Evolutionary conservation across 1,284 basidiomycete species (phyloP).

Genomic region (Moesziomyces globuligerus): DNA sequence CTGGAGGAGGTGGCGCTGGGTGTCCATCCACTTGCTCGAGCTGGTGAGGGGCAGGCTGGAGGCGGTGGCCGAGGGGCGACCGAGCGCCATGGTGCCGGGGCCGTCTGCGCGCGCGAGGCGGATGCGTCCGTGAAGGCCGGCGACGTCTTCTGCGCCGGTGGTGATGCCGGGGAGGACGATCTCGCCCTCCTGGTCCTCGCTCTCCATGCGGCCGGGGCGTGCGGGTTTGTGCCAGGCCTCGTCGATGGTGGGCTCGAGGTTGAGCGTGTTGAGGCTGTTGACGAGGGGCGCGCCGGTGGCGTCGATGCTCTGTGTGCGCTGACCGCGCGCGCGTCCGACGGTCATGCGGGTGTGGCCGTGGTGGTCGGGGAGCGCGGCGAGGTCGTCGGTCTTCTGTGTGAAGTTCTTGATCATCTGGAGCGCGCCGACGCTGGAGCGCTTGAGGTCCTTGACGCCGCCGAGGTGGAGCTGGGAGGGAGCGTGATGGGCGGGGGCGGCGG

Average conservation of each 20-base stretch:
- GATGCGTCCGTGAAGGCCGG: constrained; percentile 62
- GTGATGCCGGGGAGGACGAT: constrained; percentile 63
- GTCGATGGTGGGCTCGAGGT: constrained; percentile 41
- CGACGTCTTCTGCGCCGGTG: constrained; percentile 64
- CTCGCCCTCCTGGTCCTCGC: constrained; percentile 61
- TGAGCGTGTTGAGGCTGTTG: constrained; percentile 22
- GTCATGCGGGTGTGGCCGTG: constrained; percentile 54
- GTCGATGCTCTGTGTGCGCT: constrained; percentile 42
- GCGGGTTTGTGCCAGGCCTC: constrained; percentile 51
- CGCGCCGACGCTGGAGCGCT: constrained; percentile 58
- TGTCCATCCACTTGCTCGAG: constrained; percentile 70
- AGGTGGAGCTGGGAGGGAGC: constrained; percentile 55
- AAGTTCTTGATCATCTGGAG: constrained; percentile 62
- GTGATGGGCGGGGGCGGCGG: constrained; percentile 10
- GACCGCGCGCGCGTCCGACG: constrained; percentile 44
- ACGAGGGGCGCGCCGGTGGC: constrained; percentile 14
- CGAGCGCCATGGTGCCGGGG: constrained; percentile 53
- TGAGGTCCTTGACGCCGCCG: constrained; percentile 59
- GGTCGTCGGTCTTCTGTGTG: constrained; percentile 48
- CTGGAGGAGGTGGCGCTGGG: constrained; percentile 71
- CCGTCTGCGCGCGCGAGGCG: constrained; percentile 61
- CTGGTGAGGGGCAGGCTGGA: constrained; percentile 61
- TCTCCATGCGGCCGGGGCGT: constrained; percentile 59
- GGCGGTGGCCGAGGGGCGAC: constrained; percentile 35
- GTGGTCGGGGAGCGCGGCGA: constrained; percentile 18